Evolutionary conservation across 805 yeast species (phyloP).

Genomic region (Candida ovalis): DNA sequence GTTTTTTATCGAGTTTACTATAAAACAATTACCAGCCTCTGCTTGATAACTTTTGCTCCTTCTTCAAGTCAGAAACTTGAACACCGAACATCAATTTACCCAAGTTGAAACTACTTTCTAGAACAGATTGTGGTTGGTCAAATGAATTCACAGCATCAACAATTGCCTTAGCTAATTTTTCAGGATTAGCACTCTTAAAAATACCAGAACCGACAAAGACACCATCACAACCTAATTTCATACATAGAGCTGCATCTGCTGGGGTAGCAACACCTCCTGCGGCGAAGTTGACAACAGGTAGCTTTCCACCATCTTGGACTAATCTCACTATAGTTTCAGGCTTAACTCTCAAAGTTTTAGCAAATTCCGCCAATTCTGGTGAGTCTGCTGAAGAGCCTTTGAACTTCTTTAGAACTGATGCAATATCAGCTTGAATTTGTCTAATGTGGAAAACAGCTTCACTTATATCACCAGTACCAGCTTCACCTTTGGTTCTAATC

Average conservation of each 20-base stretch:
- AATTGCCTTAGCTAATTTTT: slow-evolving; percentile 68
- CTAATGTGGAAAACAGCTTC: slow-evolving; percentile 78
- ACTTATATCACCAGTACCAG: slow-evolving; percentile 83
- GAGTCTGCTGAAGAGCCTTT: slow-evolving; percentile 2
- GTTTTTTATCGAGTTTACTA: too few species aligned
- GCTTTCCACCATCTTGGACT: slow-evolving; percentile 50
- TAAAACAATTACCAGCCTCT: slow-evolving; percentile 59
- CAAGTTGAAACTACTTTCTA: slow-evolving; percentile 64
- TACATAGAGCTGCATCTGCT: slow-evolving; percentile 80
- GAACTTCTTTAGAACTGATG: slow-evolving; percentile 33
- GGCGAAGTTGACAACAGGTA: slow-evolving; percentile 82
- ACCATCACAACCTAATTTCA: slow-evolving; percentile 79
- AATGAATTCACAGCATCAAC: slow-evolving; percentile 75
- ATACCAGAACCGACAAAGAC: slow-evolving; percentile 78
- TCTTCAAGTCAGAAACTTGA: slow-evolving; percentile 48
- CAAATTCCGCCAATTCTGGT: slow-evolving; percentile 43
- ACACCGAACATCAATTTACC: slow-evolving; percentile 79
- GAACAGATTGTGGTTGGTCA: slow-evolving; percentile 54
- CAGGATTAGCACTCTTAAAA: slow-evolving; percentile 72
- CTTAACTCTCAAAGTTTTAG: slow-evolving; percentile 59
- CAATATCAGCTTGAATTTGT: slow-evolving; percentile 54
- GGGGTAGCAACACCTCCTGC: slow-evolving; percentile 91
- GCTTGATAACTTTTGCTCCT: slow-evolving; percentile 43
- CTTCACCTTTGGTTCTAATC: slow-evolving; percentile 86
- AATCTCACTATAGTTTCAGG: slow-evolving; percentile 46